Conservation (phyloP, 148 eudicot genomes). For the Agrostemma githago region DNA sequence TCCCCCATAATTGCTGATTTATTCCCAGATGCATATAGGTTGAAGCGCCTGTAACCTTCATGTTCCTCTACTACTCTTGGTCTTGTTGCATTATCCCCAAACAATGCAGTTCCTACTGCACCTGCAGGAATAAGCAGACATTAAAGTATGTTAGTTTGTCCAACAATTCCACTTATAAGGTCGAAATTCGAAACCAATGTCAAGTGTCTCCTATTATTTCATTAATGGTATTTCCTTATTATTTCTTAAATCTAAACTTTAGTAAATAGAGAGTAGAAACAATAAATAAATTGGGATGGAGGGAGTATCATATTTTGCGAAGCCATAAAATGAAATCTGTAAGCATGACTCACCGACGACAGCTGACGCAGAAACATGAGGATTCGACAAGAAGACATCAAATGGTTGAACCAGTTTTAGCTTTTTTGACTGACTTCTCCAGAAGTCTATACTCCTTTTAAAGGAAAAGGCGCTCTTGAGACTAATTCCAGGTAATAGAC, state of each 20-base stretch:
- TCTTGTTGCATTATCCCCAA: conserved; percentile 50
- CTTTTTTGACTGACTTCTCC: conserved; percentile 75
- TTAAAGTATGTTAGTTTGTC: too few relatives aligned
- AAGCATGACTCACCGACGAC: conserved; percentile 49
- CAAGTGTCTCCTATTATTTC: background rate
- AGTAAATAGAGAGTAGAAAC: too few relatives aligned
- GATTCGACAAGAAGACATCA: conserved; percentile 65
- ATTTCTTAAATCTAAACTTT: too few relatives aligned
- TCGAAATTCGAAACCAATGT: background rate
- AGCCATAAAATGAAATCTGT: background rate
- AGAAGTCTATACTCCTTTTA: conserved; percentile 54
- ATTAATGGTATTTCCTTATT: too few relatives aligned
- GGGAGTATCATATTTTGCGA: too few relatives aligned
- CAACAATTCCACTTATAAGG: background rate
- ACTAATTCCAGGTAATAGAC: conserved; percentile 58
- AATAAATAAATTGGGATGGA: too few relatives aligned
- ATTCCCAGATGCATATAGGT: conserved; percentile 38
- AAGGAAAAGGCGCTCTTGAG: conserved; percentile 61
- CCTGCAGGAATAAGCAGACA: conserved; percentile 37
- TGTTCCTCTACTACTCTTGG: conserved; percentile 35
- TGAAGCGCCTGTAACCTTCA: conserved; percentile 34
- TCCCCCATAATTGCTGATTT: conserved; percentile 61
- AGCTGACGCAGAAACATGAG: conserved; percentile 74
- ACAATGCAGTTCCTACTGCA: conserved; percentile 49
- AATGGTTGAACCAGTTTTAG: conserved; percentile 74